Evolutionary conservation across 345 rosid genomes (phyloP).

Genomic region (Triadica sebifera): DNA sequence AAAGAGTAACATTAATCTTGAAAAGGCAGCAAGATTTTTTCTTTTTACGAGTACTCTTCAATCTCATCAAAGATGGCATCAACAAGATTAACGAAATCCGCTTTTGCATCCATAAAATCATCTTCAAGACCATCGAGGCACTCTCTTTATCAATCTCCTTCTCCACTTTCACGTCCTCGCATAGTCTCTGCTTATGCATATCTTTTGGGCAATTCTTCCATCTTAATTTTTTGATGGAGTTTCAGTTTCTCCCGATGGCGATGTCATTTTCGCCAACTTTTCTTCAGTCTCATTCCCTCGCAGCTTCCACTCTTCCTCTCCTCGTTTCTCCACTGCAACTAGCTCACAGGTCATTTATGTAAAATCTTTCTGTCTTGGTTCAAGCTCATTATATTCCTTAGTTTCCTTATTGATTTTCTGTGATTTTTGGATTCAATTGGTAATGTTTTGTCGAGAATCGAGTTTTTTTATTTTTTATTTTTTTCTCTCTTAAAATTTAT

Average conservation of each 20-base stretch:
- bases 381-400: too few relatives aligned
- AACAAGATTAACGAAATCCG: constrained; percentile 35
- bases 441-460: too few relatives aligned
- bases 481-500: too few relatives aligned
- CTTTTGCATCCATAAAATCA: constrained; percentile 18
- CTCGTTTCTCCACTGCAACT: constrained; percentile 36
- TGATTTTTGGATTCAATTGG: too few relatives aligned
- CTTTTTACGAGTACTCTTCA: too few relatives aligned
- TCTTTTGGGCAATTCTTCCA: constrained; percentile 3
- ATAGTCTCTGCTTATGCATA: constrained; percentile 19
- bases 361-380: neutral
- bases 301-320: constrained; percentile 40
- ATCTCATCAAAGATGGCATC: constrained; percentile 32
- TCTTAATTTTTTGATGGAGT: neutral
- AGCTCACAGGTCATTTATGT: constrained; percentile 44
- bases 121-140: neutral
- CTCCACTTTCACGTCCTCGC: constrained; percentile 25
- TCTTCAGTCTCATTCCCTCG: constrained; percentile 12
- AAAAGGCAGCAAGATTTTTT: too few relatives aligned
- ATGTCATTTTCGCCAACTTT: constrained; percentile 17
- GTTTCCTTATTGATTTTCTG: neutral
- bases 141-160: constrained; percentile 7
- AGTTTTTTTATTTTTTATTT: too few relatives aligned
- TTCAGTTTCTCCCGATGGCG: neutral
- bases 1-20: too few relatives aligned